These are phyloP conservation scores for Amylocarpus encephaloides DNA, from an alignment of 2,329 filamentous ascomycete species.

Conservation along the genomic window DNA sequence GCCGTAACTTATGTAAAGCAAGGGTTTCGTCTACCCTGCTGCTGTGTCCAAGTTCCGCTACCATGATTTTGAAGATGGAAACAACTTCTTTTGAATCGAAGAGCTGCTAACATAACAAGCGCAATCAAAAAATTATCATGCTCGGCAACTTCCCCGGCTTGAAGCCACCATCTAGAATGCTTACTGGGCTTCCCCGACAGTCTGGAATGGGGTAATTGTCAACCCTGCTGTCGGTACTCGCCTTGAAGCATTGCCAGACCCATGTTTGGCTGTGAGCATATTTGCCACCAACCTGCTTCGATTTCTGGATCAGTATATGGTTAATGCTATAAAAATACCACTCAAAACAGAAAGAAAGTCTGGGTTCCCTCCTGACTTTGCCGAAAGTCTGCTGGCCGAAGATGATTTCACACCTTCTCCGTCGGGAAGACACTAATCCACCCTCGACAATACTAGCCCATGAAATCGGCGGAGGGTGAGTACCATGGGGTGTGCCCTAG, in stretches of 20 bases:
- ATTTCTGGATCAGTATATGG: neutral
- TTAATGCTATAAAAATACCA: neutral
- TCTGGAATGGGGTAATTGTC: neutral
- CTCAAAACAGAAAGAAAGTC: neutral
- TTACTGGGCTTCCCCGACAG: neutral
- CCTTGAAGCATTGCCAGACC: neutral
- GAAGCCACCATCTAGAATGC: neutral
- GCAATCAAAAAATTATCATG: neutral
- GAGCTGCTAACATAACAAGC: neutral
- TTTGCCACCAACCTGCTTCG: neutral
- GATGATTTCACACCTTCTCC: neutral
- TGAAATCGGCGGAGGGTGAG: neutral
- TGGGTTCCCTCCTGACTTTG: neutral
- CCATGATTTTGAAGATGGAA: neutral
- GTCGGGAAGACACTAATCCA: neutral
- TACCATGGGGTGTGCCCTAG: neutral
- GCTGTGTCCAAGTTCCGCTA: neutral
- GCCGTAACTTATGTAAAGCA: neutral
- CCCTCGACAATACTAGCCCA: neutral
- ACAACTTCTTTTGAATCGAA: neutral
- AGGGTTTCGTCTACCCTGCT: constrained; percentile 1
- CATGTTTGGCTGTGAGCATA: neutral
- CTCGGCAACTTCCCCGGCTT: neutral
- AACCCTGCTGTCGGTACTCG: constrained; percentile 4
- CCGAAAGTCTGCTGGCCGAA: neutral